A percentile compares a stretch with the other conserved stretches of the same genome.
Conservation (phyloP, 73 alveolate species). For the Tetrahymena thermophila region DNA sequence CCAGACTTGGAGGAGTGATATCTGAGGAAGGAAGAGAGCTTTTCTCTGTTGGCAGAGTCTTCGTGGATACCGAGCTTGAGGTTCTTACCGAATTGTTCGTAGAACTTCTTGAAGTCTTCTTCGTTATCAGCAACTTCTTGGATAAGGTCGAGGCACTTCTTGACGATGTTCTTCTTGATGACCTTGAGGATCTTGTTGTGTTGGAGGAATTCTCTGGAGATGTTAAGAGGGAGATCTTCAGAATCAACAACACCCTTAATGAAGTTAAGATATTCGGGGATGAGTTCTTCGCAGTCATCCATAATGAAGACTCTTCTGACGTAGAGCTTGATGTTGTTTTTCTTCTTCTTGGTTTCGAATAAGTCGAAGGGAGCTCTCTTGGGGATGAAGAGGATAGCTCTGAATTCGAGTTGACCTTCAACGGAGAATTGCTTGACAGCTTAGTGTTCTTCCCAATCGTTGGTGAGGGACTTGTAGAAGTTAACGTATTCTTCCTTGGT, state of each 20-base stretch:
- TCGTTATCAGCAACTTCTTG: conserved; percentile 96
- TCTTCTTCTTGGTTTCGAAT: conserved; percentile 98
- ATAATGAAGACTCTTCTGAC: conserved; percentile 99
- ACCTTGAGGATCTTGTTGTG: conserved; percentile 98
- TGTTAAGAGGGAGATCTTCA: conserved; percentile 98
- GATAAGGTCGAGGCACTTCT: conserved; percentile 98
- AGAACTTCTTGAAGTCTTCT: conserved; percentile 99
- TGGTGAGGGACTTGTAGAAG: conserved; percentile 96
- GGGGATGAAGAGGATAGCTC: conserved; percentile 98
- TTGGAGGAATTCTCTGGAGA: conserved; percentile 98
- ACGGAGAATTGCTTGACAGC: conserved; percentile 98
- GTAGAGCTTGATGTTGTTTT: conserved; percentile 94
- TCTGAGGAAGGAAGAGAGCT: conserved; percentile 96
- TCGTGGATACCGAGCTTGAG: conserved; percentile 99
- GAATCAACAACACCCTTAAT: conserved; percentile 98
- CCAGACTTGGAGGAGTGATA: conserved; percentile 96
- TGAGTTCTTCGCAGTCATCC: conserved; percentile 99
- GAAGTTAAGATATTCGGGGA: conserved; percentile 98
- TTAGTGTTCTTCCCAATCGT: conserved; percentile 99
- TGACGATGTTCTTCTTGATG: conserved; percentile 97
- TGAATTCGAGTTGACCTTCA: conserved; percentile 98
- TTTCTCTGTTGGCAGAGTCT: conserved; percentile 96
- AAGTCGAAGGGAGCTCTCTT: conserved; percentile 99
- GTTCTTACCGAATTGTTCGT: conserved; percentile 98
- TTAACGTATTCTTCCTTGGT: conserved; percentile 98